A percentile compares a stretch with the other conserved stretches of the same genome.
phyloP scores from a whole-genome alignment of 345 rosid genomes.

The Boechera retrofracta region DNA sequence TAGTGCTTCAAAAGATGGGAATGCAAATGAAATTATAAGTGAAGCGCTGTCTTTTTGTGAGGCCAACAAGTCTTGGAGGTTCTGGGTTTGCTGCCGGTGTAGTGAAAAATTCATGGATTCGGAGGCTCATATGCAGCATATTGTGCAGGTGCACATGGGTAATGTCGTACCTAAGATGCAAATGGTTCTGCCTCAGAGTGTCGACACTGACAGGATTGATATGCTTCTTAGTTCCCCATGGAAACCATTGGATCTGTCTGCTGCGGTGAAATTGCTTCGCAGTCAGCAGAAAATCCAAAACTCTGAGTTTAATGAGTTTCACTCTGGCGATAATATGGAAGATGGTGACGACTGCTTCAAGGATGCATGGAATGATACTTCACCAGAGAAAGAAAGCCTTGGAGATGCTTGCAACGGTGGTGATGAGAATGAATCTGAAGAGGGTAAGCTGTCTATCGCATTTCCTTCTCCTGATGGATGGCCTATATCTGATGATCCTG shows the following conservation, averaged over 20 bases:
- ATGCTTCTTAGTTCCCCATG: slow-evolving; percentile 74
- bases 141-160: slow-evolving; percentile 76
- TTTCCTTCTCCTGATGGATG: slow-evolving; percentile 57
- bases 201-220: slow-evolving; percentile 70
- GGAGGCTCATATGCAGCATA: slow-evolving; percentile 77
- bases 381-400: slow-evolving; percentile 62
- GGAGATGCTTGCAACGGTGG: slow-evolving; percentile 51
- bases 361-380: slow-evolving; percentile 78
- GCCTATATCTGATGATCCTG: slow-evolving; percentile 75
- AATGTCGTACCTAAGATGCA: slow-evolving; percentile 74
- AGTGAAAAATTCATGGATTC: slow-evolving; percentile 62
- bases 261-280: slow-evolving; percentile 59
- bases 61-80: slow-evolving; percentile 71
- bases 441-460: slow-evolving; percentile 42
- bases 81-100: slow-evolving; percentile 82
- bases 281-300: slow-evolving; percentile 53
- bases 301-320: slow-evolving; percentile 51
- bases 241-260: slow-evolving; percentile 84
- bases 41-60: slow-evolving; percentile 68
- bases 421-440: slow-evolving; percentile 53
- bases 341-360: slow-evolving; percentile 69
- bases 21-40: slow-evolving; percentile 58
- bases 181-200: slow-evolving; percentile 69
- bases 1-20: slow-evolving; percentile 57
- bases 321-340: slow-evolving; percentile 48